Conservation (phyloP, 179 eudicot genomes). For the Gypsophila paniculata region DNA sequence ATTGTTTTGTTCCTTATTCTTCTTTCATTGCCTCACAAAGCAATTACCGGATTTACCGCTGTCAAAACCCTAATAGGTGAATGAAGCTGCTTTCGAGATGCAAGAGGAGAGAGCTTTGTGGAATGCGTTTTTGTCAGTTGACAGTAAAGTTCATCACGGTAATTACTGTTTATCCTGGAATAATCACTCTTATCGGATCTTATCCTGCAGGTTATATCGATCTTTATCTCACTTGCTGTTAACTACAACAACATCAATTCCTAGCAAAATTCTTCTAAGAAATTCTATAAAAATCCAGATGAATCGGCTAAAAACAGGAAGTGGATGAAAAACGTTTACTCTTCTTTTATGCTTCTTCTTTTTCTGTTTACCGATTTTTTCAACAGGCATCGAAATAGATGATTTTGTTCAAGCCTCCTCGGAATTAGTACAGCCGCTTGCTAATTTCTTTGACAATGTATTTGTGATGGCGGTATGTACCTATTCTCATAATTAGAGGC, state of each 20-base stretch:
- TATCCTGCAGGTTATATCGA: neutral
- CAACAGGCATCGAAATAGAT: conserved; percentile 71
- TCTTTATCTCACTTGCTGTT: neutral
- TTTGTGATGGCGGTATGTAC: conserved; percentile 98
- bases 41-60: neutral
- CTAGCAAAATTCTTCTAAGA: no score
- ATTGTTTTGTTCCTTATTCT: neutral
- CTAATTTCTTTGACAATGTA: conserved; percentile 75
- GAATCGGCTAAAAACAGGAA: neutral
- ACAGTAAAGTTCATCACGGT: conserved; percentile 67
- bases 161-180: conserved; percentile 4
- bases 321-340: no score
- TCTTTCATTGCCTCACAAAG: neutral
- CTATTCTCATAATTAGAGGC: neutral
- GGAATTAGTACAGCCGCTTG: conserved; percentile 72
- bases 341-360: neutral
- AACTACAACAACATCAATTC: neutral
- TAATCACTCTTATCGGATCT: neutral
- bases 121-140: conserved; percentile 69
- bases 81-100: conserved; percentile 67
- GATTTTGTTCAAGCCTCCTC: conserved; percentile 66
- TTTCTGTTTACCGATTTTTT: neutral
- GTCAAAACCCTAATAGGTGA: conserved; percentile 47
- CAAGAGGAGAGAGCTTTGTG: conserved; percentile 77
- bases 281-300: no score